These are phyloP conservation scores for Bertia moriformis DNA, from an alignment of 2,329 filamentous ascomycete genomes.

Conservation along the genomic window DNA sequence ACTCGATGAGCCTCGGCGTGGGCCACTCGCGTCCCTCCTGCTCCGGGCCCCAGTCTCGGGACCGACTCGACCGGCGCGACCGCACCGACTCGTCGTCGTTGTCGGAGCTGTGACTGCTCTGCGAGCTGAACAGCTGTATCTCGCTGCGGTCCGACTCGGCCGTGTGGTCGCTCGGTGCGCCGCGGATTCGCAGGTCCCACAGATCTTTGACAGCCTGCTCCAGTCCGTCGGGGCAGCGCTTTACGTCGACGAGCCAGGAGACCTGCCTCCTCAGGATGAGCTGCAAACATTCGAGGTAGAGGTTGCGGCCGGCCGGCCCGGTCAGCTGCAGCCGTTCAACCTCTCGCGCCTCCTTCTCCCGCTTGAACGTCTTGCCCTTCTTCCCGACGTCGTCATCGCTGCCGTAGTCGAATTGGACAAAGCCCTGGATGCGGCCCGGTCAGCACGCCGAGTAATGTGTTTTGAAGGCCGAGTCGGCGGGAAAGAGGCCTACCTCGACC, in stretches of 20 bases:
- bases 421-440: too few species aligned
- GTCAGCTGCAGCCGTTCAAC: constrained; percentile 38
- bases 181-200: constrained; percentile 58
- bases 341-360: constrained; percentile 40
- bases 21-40: constrained; percentile 32
- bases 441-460: too few species aligned
- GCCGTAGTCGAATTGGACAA: constrained; percentile 37
- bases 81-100: constrained; percentile 13
- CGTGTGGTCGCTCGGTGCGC: constrained; percentile 37
- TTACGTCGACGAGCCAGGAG: constrained; percentile 53
- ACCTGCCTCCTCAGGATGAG: constrained; percentile 72
- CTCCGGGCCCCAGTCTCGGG: constrained; percentile 27
- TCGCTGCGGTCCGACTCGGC: constrained; percentile 14
- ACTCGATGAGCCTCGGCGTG: constrained; percentile 58
- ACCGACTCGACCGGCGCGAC: constrained; percentile 14
- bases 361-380: constrained; percentile 36
- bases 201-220: constrained; percentile 71
- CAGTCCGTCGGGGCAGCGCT: constrained; percentile 56
- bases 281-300: constrained; percentile 76
- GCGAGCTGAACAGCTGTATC: constrained; percentile 22
- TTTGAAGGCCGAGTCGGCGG: too few species aligned
- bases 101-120: constrained; percentile 9
- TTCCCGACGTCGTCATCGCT: constrained; percentile 58
- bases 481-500: constrained; percentile 58
- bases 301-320: constrained; percentile 56